Conservation (phyloP, 2,329 filamentous ascomycete species). For the Albifimbria verrucaria region DNA sequence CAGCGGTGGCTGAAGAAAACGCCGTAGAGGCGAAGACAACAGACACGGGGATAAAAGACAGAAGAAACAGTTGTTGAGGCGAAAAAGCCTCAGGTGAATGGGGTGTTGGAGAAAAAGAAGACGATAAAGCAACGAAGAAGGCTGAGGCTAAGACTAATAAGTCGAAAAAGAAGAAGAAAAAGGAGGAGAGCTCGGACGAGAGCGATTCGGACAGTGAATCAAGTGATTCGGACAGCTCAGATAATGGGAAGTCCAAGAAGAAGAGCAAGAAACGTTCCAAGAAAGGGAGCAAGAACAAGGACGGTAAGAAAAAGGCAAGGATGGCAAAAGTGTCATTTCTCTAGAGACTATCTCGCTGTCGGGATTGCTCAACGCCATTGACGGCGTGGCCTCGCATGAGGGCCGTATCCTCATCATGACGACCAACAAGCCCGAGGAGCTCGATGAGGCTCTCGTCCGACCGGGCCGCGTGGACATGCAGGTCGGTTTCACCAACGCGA, state of each 20-base stretch:
- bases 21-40: slow-evolving; percentile 4
- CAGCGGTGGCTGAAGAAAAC: slow-evolving; percentile 6
- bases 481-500: slow-evolving; percentile 60
- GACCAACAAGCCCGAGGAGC: slow-evolving; percentile 69
- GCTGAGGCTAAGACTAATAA: slow-evolving; percentile 22
- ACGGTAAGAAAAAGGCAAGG: slow-evolving; percentile 16
- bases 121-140: slow-evolving; percentile 13
- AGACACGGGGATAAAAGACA: slow-evolving; percentile 10
- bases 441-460: slow-evolving; percentile 71
- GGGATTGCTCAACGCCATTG: slow-evolving; percentile 78
- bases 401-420: slow-evolving; percentile 80
- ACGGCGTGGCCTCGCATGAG: slow-evolving; percentile 77
- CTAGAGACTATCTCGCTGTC: slow-evolving; percentile 64
- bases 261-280: slow-evolving; percentile 11
- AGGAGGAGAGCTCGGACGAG: slow-evolving; percentile 15
- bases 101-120: not conserved
- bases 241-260: slow-evolving; percentile 13
- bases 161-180: slow-evolving; percentile 15
- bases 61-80: no score
- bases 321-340: slow-evolving; percentile 14
- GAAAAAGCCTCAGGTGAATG: no score
- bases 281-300: slow-evolving; percentile 4
- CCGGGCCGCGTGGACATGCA: slow-evolving; percentile 71
- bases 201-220: slow-evolving; percentile 13
- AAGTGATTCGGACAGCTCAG: slow-evolving; percentile 19